These are phyloP conservation scores for Aspergillus spinulosporus DNA, from an alignment of 2,329 filamentous ascomycete genomes.

Conservation along the genomic window DNA sequence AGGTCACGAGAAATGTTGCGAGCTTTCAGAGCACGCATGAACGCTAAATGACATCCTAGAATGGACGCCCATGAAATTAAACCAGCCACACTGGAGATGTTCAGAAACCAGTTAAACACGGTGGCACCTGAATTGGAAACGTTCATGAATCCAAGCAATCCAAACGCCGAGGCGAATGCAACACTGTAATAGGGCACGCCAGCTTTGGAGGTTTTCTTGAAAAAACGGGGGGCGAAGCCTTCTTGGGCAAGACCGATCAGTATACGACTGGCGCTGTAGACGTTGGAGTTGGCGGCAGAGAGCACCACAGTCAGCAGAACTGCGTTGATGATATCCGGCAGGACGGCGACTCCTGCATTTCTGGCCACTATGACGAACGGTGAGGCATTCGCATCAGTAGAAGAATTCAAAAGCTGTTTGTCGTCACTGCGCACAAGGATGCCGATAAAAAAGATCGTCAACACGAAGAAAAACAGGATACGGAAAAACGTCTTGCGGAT, in stretches of 20 bases:
- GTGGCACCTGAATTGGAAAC: conserved; percentile 61
- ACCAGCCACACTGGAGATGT: conserved; percentile 37
- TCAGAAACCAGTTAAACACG: conserved; percentile 53
- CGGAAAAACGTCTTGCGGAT: conserved; percentile 75
- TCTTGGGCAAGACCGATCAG: conserved; percentile 64
- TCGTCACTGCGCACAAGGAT: conserved; percentile 65
- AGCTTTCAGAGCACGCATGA: conserved; percentile 60
- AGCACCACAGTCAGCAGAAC: conserved; percentile 46
- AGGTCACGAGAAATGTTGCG: conserved; percentile 59
- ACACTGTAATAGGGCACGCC: conserved; percentile 50
- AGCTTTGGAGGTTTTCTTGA: conserved; percentile 44
- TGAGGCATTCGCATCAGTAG: conserved; percentile 38
- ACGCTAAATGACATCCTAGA: conserved; percentile 61
- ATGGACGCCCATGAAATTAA: conserved; percentile 42
- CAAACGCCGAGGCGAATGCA: conserved; percentile 52
- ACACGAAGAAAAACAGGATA: conserved; percentile 61
- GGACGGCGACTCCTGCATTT: conserved; percentile 38
- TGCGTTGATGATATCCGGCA: conserved; percentile 45
- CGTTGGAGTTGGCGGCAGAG: conserved; percentile 46
- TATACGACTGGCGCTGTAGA: conserved; percentile 60
- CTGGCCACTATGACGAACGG: conserved; percentile 48
- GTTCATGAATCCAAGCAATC: conserved; percentile 70
- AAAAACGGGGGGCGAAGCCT: conserved; percentile 45
- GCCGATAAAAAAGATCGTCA: conserved; percentile 64
- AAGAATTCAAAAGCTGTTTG: conserved; percentile 53